A percentile compares a stretch with the other conserved stretches of the same genome.
These are phyloP conservation scores for Babesia caballi DNA, from an alignment of 169 alveolate genomes.

Conservation along the genomic window DNA sequence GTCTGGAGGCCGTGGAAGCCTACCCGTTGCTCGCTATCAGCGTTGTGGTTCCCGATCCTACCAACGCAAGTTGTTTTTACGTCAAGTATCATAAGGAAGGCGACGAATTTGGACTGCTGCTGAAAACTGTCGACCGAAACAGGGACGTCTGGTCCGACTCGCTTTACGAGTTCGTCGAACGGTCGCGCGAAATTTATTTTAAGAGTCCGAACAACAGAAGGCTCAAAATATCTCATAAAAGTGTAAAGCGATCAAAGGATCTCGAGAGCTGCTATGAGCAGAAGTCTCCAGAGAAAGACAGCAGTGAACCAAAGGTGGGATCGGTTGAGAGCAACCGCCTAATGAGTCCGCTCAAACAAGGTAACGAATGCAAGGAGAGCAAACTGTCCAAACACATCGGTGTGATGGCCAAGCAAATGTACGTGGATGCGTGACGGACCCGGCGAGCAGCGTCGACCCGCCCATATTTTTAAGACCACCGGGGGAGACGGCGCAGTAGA, in stretches of 20 bases:
- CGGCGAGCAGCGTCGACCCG: background rate
- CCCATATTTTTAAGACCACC: background rate
- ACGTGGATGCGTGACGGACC: background rate
- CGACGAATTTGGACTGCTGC: conserved; percentile 72
- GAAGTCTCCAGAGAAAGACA: background rate
- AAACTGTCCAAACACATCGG: background rate
- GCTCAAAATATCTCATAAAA: conserved; percentile 19
- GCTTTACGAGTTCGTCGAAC: conserved; percentile 72
- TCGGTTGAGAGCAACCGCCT: background rate
- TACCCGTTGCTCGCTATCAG: conserved; percentile 76
- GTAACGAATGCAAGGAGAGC: background rate
- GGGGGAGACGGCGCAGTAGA: background rate
- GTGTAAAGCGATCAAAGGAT: conserved; percentile 18
- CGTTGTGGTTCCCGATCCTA: conserved; percentile 74
- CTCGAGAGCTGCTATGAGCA: background rate
- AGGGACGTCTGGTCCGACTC: conserved; percentile 83
- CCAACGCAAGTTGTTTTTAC: conserved; percentile 64
- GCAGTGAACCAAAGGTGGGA: background rate
- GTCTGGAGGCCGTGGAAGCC: conserved; percentile 65
- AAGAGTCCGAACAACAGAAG: conserved; percentile 8
- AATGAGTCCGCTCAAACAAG: background rate
- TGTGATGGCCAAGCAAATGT: conserved; percentile 17
- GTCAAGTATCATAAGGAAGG: conserved; percentile 73
- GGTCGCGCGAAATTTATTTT: conserved; percentile 58
- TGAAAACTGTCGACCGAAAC: conserved; percentile 73